A percentile compares a stretch with the other conserved stretches of the same genome.
Conservation (phyloP, 306 rosid species). For the Trifolium fragiferum region DNA sequence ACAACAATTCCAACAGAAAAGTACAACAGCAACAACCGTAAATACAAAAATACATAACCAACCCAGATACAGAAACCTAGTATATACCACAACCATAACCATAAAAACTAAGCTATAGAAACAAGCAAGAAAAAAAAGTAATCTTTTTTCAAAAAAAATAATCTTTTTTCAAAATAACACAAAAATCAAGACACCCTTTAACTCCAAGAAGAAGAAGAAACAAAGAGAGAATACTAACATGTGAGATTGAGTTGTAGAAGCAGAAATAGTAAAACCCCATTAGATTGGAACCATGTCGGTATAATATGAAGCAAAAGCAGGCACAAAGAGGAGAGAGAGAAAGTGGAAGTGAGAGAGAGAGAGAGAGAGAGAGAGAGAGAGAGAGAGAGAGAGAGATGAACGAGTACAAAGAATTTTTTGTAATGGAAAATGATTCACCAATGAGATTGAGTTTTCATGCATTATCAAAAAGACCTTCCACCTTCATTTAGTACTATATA, state of each 20-base stretch:
- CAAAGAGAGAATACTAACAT: constrained; percentile 41
- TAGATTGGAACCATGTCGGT: constrained; percentile 66
- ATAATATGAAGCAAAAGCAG: constrained; percentile 46
- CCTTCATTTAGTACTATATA: constrained; percentile 34
- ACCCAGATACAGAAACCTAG: constrained; percentile 39
- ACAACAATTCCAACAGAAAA: constrained; percentile 39
- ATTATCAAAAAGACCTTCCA: constrained; percentile 34
- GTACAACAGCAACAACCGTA: constrained; percentile 21
- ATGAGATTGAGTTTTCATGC: constrained; percentile 43
- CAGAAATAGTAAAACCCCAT: constrained; percentile 61
- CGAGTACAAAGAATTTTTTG: constrained; percentile 33
- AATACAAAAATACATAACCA: constrained; percentile 14
- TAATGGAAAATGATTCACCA: constrained; percentile 47
- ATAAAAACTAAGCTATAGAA: constrained; percentile 21
- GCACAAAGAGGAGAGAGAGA: constrained; percentile 32
- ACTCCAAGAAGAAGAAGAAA: constrained; percentile 38
- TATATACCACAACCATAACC: no score
- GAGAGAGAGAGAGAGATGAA: constrained; percentile 9
- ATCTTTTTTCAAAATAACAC: not conserved
- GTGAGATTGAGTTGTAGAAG: constrained; percentile 36
- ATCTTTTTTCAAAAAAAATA: not conserved
- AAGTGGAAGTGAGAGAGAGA: constrained; percentile 1
- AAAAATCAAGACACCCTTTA: constrained; percentile 35
- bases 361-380: constrained; percentile 7
- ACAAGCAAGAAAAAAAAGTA: not conserved